Conservation (phyloP, 345 rosid genomes). For the Brassica carinata region DNA sequence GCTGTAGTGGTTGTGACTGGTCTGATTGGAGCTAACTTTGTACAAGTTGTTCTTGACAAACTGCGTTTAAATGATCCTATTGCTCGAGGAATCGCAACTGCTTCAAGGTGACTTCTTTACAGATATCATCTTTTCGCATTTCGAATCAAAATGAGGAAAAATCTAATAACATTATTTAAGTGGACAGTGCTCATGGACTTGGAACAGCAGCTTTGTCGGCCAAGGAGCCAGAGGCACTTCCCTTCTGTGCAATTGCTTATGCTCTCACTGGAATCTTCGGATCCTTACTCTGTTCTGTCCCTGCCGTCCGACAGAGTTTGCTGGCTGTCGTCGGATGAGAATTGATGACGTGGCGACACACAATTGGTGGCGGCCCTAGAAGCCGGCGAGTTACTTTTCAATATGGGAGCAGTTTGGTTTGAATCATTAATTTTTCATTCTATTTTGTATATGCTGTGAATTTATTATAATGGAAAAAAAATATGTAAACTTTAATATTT, state of each 20-base stretch:
- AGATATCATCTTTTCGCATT: not conserved
- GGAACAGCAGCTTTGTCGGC: constrained; percentile 98
- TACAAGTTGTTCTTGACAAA: constrained; percentile 76
- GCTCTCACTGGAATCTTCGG: constrained; percentile 95
- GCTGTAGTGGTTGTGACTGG: constrained; percentile 94
- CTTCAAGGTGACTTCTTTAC: constrained; percentile 63
- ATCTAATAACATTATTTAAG: not conserved
- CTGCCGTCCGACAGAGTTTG: constrained; percentile 83
- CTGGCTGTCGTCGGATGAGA: constrained; percentile 64
- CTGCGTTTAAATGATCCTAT: constrained; percentile 76
- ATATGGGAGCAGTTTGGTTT: not conserved
- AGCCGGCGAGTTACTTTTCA: not conserved
- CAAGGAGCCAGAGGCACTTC: constrained; percentile 96
- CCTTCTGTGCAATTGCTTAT: constrained; percentile 93
- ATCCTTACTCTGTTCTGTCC: constrained; percentile 81
- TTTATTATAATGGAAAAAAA: constrained; percentile 15
- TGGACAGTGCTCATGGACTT: constrained; percentile 90
- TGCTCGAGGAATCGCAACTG: constrained; percentile 91
- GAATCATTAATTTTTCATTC: not conserved
- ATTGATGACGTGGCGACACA: constrained; percentile 14
- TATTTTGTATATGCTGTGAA: constrained; percentile 22
- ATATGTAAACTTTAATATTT: not conserved
- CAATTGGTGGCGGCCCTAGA: not conserved
- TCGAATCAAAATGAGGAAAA: not conserved
- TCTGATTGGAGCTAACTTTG: constrained; percentile 88